Base-by-base conservation (phyloP, 1,139 yeast species). In the Geotrichum carabidarum region DNA sequence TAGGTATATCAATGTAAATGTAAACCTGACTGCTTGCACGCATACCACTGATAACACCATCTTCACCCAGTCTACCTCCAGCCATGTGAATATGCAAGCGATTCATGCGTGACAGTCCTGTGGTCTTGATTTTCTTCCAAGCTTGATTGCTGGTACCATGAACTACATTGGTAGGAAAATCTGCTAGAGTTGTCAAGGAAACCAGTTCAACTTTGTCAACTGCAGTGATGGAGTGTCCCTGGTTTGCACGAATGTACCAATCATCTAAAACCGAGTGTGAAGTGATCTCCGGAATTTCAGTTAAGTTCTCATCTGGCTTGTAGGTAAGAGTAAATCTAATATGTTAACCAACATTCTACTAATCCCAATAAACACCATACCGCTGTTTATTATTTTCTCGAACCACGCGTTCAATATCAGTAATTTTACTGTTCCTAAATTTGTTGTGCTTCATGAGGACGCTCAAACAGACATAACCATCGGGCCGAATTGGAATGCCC, bases 1-100 rank as follows among this genome's bases (percentile, higher is more conserved):
- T 75, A 1, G 66, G 71, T 1, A 78, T 72, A 63, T 89, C 82
- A 7, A 93, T 66, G 63, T 78, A 86, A 8, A 93, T 83, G 55
- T 82, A 70, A 0, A 84, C 81, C 44, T 79, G 74, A 57, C 87
- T 76, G 53, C 74, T 73, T n/a, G 68, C 64, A 51, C 97, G 74
- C 72, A 89, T 79, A 0, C 98, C 98, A 57, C 93, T 82, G 7
- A 84, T 74, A 2, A 81, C 81, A 2, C 66, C 67, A 22, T 72
- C 71, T 36, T 73, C 71, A 2, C 71, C 71, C 67, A 65, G 60
- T 46, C 48, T 53, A 4, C 82, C 82, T 1, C 74, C 62, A 0
- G 91, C 83, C 65, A 93, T 76, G 69, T 93, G 99, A 22, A 93
- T 82, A 68, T 93, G 99, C 61, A 85, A 84, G 62, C 99, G 73